Evolutionary conservation across 257 asterid species (phyloP).

Genomic region (Solanum piurae): DNA sequence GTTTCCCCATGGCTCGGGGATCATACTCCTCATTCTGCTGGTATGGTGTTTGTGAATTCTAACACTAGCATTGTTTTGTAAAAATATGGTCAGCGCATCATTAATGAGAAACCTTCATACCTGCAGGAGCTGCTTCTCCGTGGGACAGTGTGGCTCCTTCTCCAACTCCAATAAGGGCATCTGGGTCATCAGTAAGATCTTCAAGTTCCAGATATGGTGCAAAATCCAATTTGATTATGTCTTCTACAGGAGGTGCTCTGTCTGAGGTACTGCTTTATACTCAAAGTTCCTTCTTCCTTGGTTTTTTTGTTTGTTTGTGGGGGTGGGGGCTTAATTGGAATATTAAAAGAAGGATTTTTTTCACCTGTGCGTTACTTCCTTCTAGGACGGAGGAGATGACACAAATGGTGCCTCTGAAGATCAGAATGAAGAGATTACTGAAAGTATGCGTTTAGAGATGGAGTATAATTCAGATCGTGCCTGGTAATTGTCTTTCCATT

Average conservation of each 20-base stretch:
- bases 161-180: constrained; percentile 89
- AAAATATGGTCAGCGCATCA: constrained; percentile 3
- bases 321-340: background rate
- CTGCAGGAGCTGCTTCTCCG: constrained; percentile 49
- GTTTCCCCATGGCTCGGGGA: constrained; percentile 95
- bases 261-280: constrained; percentile 39
- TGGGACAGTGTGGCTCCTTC: constrained; percentile 92
- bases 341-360: background rate
- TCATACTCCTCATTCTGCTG: constrained; percentile 52
- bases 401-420: constrained; percentile 25
- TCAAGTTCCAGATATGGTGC: constrained; percentile 61
- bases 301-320: background rate
- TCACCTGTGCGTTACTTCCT: constrained; percentile 6
- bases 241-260: constrained; percentile 23
- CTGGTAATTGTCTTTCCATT: constrained; percentile 41
- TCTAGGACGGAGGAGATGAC: constrained; percentile 47
- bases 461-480: constrained; percentile 85
- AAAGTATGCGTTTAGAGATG: constrained; percentile 82
- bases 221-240: constrained; percentile 24
- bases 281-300: background rate
- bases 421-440: constrained; percentile 55
- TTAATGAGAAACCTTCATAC: constrained; percentile 8
- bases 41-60: constrained; percentile 20
- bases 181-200: constrained; percentile 66
- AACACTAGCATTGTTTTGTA: background rate